Evolutionary conservation across 306 rosid genomes (phyloP).

Genomic region (Echinosophora koreensis): DNA sequence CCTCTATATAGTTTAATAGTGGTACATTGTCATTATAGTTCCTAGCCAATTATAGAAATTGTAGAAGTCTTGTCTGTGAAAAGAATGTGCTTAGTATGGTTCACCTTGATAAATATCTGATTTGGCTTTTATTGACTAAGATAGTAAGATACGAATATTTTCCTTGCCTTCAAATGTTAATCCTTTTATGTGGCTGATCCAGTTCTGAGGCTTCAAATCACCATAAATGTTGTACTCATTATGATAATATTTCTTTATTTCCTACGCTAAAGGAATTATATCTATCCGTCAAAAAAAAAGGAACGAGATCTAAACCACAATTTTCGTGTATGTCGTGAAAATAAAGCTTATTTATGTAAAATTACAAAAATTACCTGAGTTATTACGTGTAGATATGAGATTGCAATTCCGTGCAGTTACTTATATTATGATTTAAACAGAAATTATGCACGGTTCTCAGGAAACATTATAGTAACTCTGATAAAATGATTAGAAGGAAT

Average conservation of each 20-base stretch:
- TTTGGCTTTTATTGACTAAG: background rate
- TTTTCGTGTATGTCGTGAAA: background rate
- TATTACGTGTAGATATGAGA: too few species aligned
- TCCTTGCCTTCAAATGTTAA: background rate
- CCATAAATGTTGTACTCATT: background rate
- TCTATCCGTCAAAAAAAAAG: background rate
- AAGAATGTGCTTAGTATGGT: background rate
- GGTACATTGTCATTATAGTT: background rate
- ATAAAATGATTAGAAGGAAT: too few species aligned
- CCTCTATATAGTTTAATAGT: background rate
- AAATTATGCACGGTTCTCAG: too few species aligned
- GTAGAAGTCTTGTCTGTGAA: background rate
- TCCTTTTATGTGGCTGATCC: background rate
- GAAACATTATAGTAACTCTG: too few species aligned
- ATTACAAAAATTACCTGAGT: background rate
- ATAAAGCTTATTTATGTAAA: slow-evolving; percentile 4
- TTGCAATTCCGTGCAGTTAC: too few species aligned
- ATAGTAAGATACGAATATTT: background rate
- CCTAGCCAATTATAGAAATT: slow-evolving; percentile 6
- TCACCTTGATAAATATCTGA: slow-evolving; percentile 26
- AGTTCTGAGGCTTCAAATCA: background rate
- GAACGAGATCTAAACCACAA: background rate
- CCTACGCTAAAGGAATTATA: slow-evolving; percentile 7
- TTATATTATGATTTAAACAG: too few species aligned
- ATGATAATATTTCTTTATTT: slow-evolving; percentile 25